phyloP scores from a whole-genome alignment of 306 rosid genomes.

The Boehmeria nivea region DNA sequence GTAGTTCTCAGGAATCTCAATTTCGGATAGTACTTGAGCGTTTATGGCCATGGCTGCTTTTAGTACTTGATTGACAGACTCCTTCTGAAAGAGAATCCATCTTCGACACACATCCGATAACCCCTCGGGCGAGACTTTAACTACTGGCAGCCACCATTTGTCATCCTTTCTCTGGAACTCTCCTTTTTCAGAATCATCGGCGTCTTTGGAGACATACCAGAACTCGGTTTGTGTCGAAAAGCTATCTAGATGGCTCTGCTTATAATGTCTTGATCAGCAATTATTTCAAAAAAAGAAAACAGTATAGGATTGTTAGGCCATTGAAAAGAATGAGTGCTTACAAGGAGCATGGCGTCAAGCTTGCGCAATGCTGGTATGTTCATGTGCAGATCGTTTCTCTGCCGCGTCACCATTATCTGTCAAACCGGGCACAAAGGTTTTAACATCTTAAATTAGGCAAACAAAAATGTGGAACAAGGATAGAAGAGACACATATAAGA shows the following conservation, averaged over 20 bases:
- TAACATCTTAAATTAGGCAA: no score
- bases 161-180: constrained; percentile 48
- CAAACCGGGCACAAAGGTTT: background rate
- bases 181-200: constrained; percentile 37
- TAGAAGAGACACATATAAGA: no score
- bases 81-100: constrained; percentile 66
- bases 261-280: constrained; percentile 23
- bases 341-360: constrained; percentile 85
- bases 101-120: constrained; percentile 54
- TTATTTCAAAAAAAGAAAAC: no score
- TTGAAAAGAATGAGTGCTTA: constrained; percentile 29
- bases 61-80: constrained; percentile 65
- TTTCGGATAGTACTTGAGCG: constrained; percentile 74
- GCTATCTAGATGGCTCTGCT: constrained; percentile 60
- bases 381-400: constrained; percentile 76
- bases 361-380: constrained; percentile 79
- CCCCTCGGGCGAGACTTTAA: constrained; percentile 64
- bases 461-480: no score
- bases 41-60: constrained; percentile 99
- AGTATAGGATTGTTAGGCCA: background rate
- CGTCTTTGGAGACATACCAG: constrained; percentile 62
- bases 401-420: constrained; percentile 87
- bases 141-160: constrained; percentile 89
- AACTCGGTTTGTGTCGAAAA: constrained; percentile 64
- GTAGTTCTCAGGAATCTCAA: constrained; percentile 79